phyloP scores from a whole-genome alignment of 2,329 filamentous ascomycete species.

The Fusarium sterilihyphosum region DNA sequence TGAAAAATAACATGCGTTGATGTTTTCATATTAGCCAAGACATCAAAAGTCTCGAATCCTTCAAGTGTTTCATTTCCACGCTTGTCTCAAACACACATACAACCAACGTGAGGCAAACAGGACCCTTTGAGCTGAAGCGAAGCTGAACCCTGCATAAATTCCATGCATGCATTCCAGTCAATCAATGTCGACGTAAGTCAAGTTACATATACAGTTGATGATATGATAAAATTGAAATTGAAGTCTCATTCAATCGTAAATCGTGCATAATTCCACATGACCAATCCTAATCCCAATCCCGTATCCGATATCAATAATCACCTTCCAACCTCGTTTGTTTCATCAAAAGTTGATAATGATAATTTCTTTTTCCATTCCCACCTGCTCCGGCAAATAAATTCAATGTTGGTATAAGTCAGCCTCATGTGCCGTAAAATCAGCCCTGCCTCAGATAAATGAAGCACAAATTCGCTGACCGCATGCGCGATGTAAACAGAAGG shows the following conservation, averaged over 20 bases:
- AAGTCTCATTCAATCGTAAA: slow-evolving; percentile 27
- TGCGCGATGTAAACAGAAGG: slow-evolving; percentile 5
- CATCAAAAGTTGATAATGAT: neutral
- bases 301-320: neutral
- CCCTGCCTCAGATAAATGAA: slow-evolving; percentile 30
- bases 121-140: neutral
- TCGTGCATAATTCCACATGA: slow-evolving; percentile 14
- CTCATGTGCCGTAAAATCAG: slow-evolving; percentile 1
- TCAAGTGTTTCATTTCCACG: slow-evolving; percentile 22
- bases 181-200: neutral
- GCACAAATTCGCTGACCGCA: slow-evolving; percentile 19
- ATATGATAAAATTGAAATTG: neutral
- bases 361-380: slow-evolving; percentile 16
- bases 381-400: slow-evolving; percentile 10
- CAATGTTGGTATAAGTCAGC: slow-evolving; percentile 5
- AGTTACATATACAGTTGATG: neutral
- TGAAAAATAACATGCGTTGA: slow-evolving; percentile 4
- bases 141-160: slow-evolving; percentile 1
- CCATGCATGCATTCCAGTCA: neutral
- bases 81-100: slow-evolving; percentile 22
- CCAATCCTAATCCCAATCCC: neutral
- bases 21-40: slow-evolving; percentile 10
- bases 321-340: neutral
- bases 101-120: slow-evolving; percentile 6
- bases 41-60: slow-evolving; percentile 4